Conservation (phyloP, 2,329 filamentous ascomycete species). For the Colletotrichum caudatum region DNA sequence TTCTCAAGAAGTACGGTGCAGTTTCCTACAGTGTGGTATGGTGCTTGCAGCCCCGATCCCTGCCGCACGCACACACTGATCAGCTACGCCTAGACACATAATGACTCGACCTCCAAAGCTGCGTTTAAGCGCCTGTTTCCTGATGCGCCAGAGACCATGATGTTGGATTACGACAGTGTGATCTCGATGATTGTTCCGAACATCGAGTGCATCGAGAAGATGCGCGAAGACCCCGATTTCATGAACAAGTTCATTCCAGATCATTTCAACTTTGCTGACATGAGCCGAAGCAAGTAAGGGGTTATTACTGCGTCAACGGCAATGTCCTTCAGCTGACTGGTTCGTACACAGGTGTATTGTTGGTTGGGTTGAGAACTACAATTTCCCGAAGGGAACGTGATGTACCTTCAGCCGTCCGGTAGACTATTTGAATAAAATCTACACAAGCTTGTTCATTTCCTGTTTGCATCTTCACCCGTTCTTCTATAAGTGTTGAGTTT, state of each 20-base stretch:
- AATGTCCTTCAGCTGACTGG: neutral
- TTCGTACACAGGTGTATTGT: slow-evolving; percentile 12
- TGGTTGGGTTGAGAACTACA: slow-evolving; percentile 21
- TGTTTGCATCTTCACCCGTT: no score
- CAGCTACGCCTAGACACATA: neutral
- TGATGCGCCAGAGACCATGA: slow-evolving; percentile 3
- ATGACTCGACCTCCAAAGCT: slow-evolving; percentile 18
- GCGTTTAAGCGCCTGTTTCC: slow-evolving; percentile 16
- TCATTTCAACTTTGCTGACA: slow-evolving; percentile 32
- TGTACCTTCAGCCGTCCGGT: no score
- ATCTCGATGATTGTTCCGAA: slow-evolving; percentile 21
- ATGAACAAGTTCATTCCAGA: slow-evolving; percentile 13
- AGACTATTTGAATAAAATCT: no score
- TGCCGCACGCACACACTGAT: no score
- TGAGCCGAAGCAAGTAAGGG: slow-evolving; percentile 14
- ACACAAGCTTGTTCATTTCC: no score
- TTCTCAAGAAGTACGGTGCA: slow-evolving; percentile 20
- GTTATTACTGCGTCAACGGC: neutral
- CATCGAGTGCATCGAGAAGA: slow-evolving; percentile 17
- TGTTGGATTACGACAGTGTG: slow-evolving; percentile 12
- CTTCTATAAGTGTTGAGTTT: no score
- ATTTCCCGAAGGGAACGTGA: neutral
- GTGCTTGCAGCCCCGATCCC: no score
- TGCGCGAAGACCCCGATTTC: slow-evolving; percentile 25
- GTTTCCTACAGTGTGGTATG: slow-evolving; percentile 15